Conservation (phyloP, 2,329 filamentous ascomycete species). For the Fusarium oligoseptatum region DNA sequence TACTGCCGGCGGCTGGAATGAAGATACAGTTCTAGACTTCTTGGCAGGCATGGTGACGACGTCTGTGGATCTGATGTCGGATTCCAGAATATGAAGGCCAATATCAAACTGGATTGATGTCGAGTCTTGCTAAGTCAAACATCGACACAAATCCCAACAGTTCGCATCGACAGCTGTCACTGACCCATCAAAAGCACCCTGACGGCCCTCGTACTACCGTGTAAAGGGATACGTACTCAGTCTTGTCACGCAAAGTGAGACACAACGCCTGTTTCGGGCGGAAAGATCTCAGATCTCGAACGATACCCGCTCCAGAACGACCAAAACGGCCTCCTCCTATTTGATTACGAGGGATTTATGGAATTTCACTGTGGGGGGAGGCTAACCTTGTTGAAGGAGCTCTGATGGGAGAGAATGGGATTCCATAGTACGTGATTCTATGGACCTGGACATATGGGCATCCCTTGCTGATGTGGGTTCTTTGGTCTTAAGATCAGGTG, state of each 20-base stretch:
- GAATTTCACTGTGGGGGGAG: not conserved
- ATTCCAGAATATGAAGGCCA: not conserved
- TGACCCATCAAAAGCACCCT: not conserved
- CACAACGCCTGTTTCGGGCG: constrained; percentile 33
- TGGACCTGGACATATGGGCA: not conserved
- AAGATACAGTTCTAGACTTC: not conserved
- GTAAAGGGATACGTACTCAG: not conserved
- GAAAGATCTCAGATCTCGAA: constrained; percentile 35
- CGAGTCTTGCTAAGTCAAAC: not conserved
- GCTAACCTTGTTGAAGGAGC: not conserved
- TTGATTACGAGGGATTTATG: not conserved
- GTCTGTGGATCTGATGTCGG: not conserved
- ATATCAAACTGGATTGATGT: not conserved
- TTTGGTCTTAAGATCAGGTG: not conserved
- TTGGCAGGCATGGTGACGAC: not conserved
- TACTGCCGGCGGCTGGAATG: not conserved
- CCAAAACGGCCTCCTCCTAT: not conserved
- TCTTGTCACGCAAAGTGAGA: constrained; percentile 18
- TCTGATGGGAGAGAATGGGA: not conserved
- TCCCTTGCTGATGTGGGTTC: not conserved
- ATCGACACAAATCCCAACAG: not conserved
- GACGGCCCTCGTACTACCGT: not conserved
- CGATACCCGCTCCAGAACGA: constrained; percentile 13
- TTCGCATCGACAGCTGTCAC: not conserved
- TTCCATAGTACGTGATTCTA: not conserved